A percentile compares a stretch with the other conserved stretches of the same genome.
Conservation (phyloP, 1,139 yeast species). For the Scheffersomyces segobiensis region DNA sequence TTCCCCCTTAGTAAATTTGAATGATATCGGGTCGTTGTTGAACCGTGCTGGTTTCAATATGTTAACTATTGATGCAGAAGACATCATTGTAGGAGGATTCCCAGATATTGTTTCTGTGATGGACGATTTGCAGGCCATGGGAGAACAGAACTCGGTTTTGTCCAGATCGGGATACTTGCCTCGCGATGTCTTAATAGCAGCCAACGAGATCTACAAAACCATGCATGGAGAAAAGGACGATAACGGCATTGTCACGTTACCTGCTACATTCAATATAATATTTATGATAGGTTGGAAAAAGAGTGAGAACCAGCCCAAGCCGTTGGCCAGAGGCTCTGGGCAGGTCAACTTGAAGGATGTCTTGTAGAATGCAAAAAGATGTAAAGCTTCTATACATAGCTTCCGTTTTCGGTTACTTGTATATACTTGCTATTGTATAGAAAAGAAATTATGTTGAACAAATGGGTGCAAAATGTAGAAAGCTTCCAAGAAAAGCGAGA, state of each 20-base stretch:
- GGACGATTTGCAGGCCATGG: constrained; percentile 78
- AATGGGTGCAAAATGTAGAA: background rate
- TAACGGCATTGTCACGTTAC: constrained; percentile 45
- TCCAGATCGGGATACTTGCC: constrained; percentile 57
- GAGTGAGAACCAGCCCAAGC: constrained; percentile 66
- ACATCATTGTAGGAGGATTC: constrained; percentile 73
- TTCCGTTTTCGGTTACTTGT: background rate
- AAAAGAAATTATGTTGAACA: background rate
- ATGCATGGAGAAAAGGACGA: constrained; percentile 67
- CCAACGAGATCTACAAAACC: constrained; percentile 70
- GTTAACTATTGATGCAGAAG: constrained; percentile 84
- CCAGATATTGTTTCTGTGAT: constrained; percentile 70
- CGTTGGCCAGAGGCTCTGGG: constrained; percentile 72
- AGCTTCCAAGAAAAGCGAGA: background rate
- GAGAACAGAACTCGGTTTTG: constrained; percentile 75
- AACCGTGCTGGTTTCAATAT: constrained; percentile 77
- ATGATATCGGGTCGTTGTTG: constrained; percentile 72
- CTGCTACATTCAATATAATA: constrained; percentile 71
- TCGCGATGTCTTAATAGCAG: constrained; percentile 68
- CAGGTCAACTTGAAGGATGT: constrained; percentile 68
- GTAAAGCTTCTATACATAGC: background rate
- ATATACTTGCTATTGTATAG: background rate
- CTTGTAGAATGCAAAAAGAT: constrained; percentile 22
- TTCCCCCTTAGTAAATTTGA: constrained; percentile 77
- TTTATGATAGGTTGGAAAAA: constrained; percentile 92